Conservation (phyloP, 2,329 filamentous ascomycete genomes). For the Fusarium proliferatum region DNA sequence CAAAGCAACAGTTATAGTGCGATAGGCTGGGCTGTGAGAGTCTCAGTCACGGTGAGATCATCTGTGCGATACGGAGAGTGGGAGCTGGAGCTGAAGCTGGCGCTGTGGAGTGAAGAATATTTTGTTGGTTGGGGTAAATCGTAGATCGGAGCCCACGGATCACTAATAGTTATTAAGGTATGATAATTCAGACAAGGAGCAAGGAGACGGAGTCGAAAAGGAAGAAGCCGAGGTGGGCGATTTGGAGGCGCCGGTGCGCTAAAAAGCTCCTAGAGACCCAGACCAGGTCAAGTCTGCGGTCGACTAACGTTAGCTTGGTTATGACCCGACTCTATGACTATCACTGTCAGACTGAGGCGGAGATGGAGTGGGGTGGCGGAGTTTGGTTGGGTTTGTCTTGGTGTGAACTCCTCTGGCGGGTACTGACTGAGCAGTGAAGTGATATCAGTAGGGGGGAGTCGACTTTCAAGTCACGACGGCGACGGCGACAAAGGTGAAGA, state of each 20-base stretch:
- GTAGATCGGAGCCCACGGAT: slow-evolving; percentile 37
- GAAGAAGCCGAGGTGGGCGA: not conserved
- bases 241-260: slow-evolving; percentile 21
- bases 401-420: slow-evolving; percentile 34
- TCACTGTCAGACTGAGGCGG: slow-evolving; percentile 28
- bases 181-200: slow-evolving; percentile 17
- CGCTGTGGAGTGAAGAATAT: slow-evolving; percentile 29
- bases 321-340: slow-evolving; percentile 26
- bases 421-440: not conserved
- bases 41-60: slow-evolving; percentile 13
- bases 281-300: slow-evolving; percentile 20
- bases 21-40: slow-evolving; percentile 1
- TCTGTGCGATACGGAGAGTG: not conserved
- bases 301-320: slow-evolving; percentile 10
- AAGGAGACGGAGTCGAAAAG: slow-evolving; percentile 27
- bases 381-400: slow-evolving; percentile 26
- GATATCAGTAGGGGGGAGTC: not conserved
- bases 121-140: slow-evolving; percentile 29
- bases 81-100: not conserved
- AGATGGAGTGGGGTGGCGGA: slow-evolving; percentile 38
- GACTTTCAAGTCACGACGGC: not conserved
- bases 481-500: not conserved
- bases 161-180: slow-evolving; percentile 32
- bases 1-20: not conserved
- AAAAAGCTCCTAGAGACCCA: slow-evolving; percentile 11